phyloP scores from a whole-genome alignment of 306 rosid species.

The Quercus alba region DNA sequence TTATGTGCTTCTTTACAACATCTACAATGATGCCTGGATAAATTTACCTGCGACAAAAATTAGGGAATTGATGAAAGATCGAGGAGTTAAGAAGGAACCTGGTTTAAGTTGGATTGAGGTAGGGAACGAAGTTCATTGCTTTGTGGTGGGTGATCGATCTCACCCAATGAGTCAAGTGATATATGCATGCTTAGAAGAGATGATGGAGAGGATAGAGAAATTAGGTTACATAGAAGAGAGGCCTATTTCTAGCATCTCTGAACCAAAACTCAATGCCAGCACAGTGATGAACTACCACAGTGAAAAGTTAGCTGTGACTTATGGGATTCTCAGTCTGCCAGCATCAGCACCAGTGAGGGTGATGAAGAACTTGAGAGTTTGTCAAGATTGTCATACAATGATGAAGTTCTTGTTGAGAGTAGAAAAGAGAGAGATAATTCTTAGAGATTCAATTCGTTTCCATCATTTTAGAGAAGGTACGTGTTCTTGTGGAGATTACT shows the following conservation, averaged over 20 bases:
- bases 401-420: conserved; percentile 49
- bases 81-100: conserved; percentile 64
- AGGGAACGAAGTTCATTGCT: conserved; percentile 46
- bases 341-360: conserved; percentile 57
- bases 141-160: conserved; percentile 48
- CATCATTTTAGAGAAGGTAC: conserved; percentile 56
- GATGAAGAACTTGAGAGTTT: conserved; percentile 67
- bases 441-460: conserved; percentile 55
- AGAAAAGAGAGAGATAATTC: conserved; percentile 51
- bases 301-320: conserved; percentile 62
- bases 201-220: conserved; percentile 35
- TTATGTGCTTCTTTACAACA: conserved; percentile 59
- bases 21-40: conserved; percentile 46
- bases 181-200: conserved; percentile 36
- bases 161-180: conserved; percentile 40
- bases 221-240: neutral
- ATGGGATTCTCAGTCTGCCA: conserved; percentile 48
- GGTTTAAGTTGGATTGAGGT: conserved; percentile 65
- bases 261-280: neutral
- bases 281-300: conserved; percentile 37
- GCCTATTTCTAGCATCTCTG: conserved; percentile 15
- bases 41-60: conserved; percentile 35
- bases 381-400: conserved; percentile 49
- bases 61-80: conserved; percentile 44
- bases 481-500: conserved; percentile 61